Base-by-base conservation (phyloP, 2,329 filamentous ascomycete species). In the Helotiales sp. region DNA sequence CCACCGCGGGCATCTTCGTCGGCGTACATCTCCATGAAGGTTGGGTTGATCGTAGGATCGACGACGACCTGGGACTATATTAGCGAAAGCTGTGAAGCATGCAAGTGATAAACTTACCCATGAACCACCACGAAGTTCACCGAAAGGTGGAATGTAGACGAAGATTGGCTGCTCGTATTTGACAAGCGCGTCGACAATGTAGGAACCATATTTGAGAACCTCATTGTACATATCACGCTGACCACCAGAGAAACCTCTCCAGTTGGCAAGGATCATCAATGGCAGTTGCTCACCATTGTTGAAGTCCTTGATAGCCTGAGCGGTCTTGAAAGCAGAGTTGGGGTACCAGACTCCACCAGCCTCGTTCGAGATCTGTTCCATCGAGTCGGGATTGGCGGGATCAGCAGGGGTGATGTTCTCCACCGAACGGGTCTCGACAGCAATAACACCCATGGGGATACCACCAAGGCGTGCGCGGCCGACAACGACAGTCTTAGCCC, bases 171-270 rank as follows among this genome's bases (percentile, higher is more conserved):
- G 95, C 81, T 99, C 91, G 73, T 91, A 99, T 79, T 97, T 96
- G 81, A 96, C 92, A 48, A 99, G 88, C 55, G 93, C 93, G 71
- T 99, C 95, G 67, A 99, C 95, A 72, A 99, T 99, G 83, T 95
- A 98, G 17, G 93, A 97, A 72, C 95, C 95, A 72, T 99, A 99
- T 82, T 99, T 99, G 76, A 99, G 86, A 15, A 99, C 95, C 79
- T 99, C 95, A 79, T 98, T 97, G 86, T 96, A 99, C 95, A 99
- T 99, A 78, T 99, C 95, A 68, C 93, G 91, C 79, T 99, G 95
- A 65, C 95, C 95, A 81, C 95, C 95, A 67, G 95, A 99, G 91
- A 99, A 99, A 81, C 95, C 95, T 86, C 95, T 89, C 95, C 95
- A 99, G 84, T 99, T 99, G 77, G 95, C 95, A 64, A 99, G 86